Percentiles rank a stretch among this genome's conserved stretches.
phyloP scores from a whole-genome alignment of 2,329 filamentous ascomycete genomes.

The Neoarthrinium moseri region DNA sequence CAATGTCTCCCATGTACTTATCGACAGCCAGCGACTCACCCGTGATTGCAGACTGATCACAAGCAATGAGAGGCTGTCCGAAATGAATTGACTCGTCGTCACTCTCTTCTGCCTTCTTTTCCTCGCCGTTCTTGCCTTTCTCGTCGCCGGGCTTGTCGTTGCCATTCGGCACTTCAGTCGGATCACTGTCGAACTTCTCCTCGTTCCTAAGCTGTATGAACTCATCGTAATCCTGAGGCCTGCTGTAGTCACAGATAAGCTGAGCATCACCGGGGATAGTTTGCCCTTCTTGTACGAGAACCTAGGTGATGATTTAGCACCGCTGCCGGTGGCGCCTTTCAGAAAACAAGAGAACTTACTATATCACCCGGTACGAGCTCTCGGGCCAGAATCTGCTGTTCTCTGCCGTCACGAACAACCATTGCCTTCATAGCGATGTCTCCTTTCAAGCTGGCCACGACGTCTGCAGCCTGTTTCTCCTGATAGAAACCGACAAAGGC shows the following conservation, averaged over 20 bases:
- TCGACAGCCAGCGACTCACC: constrained; percentile 78
- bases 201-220: constrained; percentile 29
- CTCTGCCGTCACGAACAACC: constrained; percentile 65
- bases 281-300: constrained; percentile 66
- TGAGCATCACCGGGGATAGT: constrained; percentile 69
- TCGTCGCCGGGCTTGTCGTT: constrained; percentile 30
- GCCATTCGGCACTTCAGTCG: constrained; percentile 12
- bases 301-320: constrained; percentile 25
- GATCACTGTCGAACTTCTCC: constrained; percentile 21
- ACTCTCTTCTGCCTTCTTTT: constrained; percentile 56
- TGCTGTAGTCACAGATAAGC: constrained; percentile 71
- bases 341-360: constrained; percentile 41
- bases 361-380: constrained; percentile 77
- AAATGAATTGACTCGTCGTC: constrained; percentile 53
- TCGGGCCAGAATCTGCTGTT: constrained; percentile 69
- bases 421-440: constrained; percentile 74
- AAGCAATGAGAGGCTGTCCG: constrained; percentile 67
- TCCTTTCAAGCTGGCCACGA: constrained; percentile 72
- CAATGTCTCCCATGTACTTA: constrained; percentile 73
- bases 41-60: constrained; percentile 78
- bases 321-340: background rate
- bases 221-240: constrained; percentile 45
- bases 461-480: constrained; percentile 77
- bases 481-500: constrained; percentile 78
- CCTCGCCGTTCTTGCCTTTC: constrained; percentile 48